Conservation (phyloP, 2,329 filamentous ascomycete species). For the Colletotrichum salicis region DNA sequence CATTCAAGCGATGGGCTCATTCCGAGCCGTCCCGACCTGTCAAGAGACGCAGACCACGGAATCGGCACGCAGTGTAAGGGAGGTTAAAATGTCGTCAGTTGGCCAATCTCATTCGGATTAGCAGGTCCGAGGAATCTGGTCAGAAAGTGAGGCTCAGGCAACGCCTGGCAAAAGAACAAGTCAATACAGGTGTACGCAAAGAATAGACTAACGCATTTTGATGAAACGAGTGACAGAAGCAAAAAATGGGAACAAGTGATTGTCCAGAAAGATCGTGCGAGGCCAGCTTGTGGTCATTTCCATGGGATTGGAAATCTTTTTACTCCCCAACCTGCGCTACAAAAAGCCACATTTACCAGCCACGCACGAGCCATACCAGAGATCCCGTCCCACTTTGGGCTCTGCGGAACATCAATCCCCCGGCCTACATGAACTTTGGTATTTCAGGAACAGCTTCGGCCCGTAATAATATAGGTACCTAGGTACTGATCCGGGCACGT, state of each 20-base stretch:
- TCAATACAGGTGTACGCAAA: background rate
- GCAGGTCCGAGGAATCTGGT: background rate
- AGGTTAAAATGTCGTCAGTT: conserved; percentile 6
- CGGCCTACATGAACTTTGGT: no score
- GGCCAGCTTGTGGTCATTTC: background rate
- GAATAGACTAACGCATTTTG: conserved; percentile 18
- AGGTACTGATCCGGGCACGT: background rate
- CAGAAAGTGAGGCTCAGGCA: background rate
- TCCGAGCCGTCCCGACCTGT: background rate
- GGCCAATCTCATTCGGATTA: background rate
- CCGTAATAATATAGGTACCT: no score
- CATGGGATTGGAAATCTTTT: conserved; percentile 4
- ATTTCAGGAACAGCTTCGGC: no score
- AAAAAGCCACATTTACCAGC: background rate
- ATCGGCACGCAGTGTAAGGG: background rate
- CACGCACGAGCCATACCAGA: background rate
- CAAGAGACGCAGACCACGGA: background rate
- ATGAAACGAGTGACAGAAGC: conserved; percentile 25
- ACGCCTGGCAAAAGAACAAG: background rate
- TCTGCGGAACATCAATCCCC: no score
- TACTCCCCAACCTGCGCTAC: background rate
- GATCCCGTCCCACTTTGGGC: no score
- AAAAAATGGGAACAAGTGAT: background rate
- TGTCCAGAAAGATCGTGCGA: background rate
- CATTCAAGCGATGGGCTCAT: conserved; percentile 11